A percentile compares a stretch with the other conserved stretches of the same genome.
These are phyloP conservation scores for Fomitopsis pinicola DNA, from an alignment of 1,284 basidiomycete species.

Conservation along the genomic window DNA sequence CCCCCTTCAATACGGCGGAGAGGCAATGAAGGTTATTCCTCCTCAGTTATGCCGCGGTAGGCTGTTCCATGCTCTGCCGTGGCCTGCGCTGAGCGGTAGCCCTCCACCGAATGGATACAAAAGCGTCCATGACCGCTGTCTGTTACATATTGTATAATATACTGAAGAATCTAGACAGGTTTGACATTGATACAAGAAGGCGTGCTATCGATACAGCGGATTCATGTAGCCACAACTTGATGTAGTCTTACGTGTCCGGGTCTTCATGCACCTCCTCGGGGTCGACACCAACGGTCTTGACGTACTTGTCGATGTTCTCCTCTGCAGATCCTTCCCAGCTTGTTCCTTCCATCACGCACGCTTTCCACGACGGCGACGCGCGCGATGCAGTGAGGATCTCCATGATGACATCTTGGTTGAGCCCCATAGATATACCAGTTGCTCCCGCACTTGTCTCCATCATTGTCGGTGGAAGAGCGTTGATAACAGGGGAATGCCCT, in stretches of 20 bases:
- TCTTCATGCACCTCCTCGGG: too few species aligned
- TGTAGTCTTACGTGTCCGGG: too few species aligned
- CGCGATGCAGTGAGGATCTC: not conserved
- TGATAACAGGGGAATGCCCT: not conserved
- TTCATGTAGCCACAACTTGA: too few species aligned
- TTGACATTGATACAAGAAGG: too few species aligned
- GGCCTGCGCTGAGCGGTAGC: too few species aligned
- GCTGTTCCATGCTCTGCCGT: too few species aligned
- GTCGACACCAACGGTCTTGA: not conserved
- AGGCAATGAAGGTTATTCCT: not conserved
- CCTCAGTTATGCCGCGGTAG: not conserved
- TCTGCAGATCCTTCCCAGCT: not conserved
- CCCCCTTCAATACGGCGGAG: not conserved
- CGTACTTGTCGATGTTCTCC: not conserved
- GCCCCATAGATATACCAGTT: not conserved
- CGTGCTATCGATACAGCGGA: too few species aligned
- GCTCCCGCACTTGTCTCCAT: not conserved
- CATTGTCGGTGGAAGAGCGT: not conserved
- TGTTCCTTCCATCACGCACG: not conserved
- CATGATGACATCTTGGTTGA: not conserved
- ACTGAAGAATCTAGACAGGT: too few species aligned
- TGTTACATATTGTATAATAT: too few species aligned
- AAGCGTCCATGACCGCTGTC: too few species aligned
- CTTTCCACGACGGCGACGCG: not conserved
- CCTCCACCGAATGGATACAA: too few species aligned